These are phyloP conservation scores for Oryza glaberrima DNA, from an alignment of 176 grass and related monocot genomes.

Conservation along the genomic window DNA sequence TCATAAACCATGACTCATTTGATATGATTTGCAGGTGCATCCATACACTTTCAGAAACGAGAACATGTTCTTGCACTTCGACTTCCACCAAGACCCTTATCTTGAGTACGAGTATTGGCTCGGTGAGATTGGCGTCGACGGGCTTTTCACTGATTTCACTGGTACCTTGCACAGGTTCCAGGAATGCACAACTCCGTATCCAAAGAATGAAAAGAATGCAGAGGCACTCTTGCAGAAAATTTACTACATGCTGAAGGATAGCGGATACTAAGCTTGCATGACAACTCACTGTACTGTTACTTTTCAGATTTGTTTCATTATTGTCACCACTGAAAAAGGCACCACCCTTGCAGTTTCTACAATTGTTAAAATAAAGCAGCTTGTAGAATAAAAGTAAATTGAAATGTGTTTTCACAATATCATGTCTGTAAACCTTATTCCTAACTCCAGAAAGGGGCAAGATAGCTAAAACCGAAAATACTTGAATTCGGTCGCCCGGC, in stretches of 20 bases:
- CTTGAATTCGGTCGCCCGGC: no score
- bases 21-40: slow-evolving; percentile 61
- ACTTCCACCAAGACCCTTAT: slow-evolving; percentile 83
- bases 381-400: background rate
- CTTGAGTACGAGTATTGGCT: slow-evolving; percentile 73
- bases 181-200: slow-evolving; percentile 52
- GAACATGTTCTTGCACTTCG: slow-evolving; percentile 59
- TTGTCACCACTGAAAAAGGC: background rate
- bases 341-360: background rate
- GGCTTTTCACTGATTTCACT: slow-evolving; percentile 79
- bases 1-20: slow-evolving; percentile 2
- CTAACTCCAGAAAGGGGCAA: no score
- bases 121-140: slow-evolving; percentile 52
- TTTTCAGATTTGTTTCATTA: slow-evolving; percentile 5
- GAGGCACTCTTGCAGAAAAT: slow-evolving; percentile 59
- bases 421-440: background rate
- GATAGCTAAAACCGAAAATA: no score
- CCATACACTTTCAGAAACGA: slow-evolving; percentile 76
- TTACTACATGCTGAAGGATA: slow-evolving; percentile 44
- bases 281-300: background rate
- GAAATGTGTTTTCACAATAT: background rate
- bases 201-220: slow-evolving; percentile 43
- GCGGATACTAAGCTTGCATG: slow-evolving; percentile 38
- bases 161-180: slow-evolving; percentile 71
- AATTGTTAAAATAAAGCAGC: background rate